A percentile compares a stretch with the other conserved stretches of the same genome.
Conservation (phyloP, 495 filamentous ascomycete genomes). For the Lasiosphaeria ovina region DNA sequence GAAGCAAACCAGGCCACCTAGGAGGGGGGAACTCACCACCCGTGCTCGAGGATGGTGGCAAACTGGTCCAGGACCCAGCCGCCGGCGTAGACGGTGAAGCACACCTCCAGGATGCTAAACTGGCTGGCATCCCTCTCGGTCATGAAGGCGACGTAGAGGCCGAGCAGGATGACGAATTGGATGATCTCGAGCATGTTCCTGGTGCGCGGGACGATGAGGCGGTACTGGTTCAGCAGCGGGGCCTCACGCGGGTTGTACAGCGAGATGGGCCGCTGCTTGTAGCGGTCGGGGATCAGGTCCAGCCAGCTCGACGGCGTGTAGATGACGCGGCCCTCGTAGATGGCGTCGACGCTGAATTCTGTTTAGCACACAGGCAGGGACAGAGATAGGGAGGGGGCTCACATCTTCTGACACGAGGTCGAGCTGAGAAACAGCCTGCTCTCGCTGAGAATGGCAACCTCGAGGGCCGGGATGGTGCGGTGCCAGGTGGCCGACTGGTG, state of each 20-base stretch:
- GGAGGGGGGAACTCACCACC: slow-evolving; percentile 45
- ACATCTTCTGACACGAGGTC: slow-evolving; percentile 66
- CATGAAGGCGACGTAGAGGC: slow-evolving; percentile 64
- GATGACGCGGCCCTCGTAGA: slow-evolving; percentile 63
- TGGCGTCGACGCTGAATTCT: slow-evolving; percentile 55
- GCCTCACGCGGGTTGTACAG: slow-evolving; percentile 66
- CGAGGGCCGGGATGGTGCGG: slow-evolving; percentile 62
- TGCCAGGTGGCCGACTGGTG: slow-evolving; percentile 49
- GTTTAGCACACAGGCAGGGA: background rate
- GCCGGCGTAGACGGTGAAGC: slow-evolving; percentile 62
- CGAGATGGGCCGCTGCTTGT: slow-evolving; percentile 69
- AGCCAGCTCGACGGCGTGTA: slow-evolving; percentile 70
- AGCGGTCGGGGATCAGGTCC: slow-evolving; percentile 70
- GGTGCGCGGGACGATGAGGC: slow-evolving; percentile 66
- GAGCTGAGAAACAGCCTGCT: slow-evolving; percentile 65
- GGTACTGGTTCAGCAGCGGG: slow-evolving; percentile 70
- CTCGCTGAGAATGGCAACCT: slow-evolving; percentile 69
- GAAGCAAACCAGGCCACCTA: slow-evolving; percentile 6
- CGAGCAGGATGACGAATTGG: slow-evolving; percentile 63
- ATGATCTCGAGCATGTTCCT: slow-evolving; percentile 64
- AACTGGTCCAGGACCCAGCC: slow-evolving; percentile 75
- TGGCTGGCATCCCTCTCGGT: slow-evolving; percentile 48
- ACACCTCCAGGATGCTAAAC: slow-evolving; percentile 52
- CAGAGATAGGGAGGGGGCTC: slow-evolving; percentile 19
- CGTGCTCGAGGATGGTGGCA: slow-evolving; percentile 69